phyloP scores from a whole-genome alignment of 1,284 basidiomycete species.

The Ceratobasidium sp. region DNA sequence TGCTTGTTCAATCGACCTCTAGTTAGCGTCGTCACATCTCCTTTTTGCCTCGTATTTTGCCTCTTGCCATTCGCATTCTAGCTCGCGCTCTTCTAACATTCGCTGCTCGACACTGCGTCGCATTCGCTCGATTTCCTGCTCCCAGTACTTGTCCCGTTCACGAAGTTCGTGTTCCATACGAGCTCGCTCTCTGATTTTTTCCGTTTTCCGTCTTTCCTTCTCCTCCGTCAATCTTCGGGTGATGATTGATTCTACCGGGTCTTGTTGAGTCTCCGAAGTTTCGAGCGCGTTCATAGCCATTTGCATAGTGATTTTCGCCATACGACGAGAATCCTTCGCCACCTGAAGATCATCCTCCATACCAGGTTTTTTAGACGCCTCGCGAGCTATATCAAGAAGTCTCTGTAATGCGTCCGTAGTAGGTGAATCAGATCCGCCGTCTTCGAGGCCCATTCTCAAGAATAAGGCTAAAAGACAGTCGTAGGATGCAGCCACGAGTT shows the following conservation, averaged over 20 bases:
- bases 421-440: neutral
- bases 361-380: conserved; percentile 13
- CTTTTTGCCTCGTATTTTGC: conserved; percentile 20
- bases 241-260: conserved; percentile 20
- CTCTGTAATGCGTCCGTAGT: conserved; percentile 14
- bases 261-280: neutral
- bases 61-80: conserved; percentile 25
- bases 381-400: conserved; percentile 25
- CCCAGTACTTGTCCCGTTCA: conserved; percentile 19
- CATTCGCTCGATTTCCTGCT: conserved; percentile 6
- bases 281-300: conserved; percentile 39
- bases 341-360: neutral
- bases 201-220: conserved; percentile 9
- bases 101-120: neutral
- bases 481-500: neutral
- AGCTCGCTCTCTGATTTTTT: neutral
- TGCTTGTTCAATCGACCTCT: neutral
- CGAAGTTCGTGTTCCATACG: conserved; percentile 18
- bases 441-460: neutral
- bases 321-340: conserved; percentile 9
- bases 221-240: conserved; percentile 21
- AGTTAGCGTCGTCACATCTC: conserved; percentile 11
- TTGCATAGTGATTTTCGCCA: conserved; percentile 31
- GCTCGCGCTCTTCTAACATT: conserved; percentile 32
- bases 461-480: neutral